These are phyloP conservation scores for Platismatia glauca DNA, from an alignment of 495 filamentous ascomycete genomes.

Conservation along the genomic window DNA sequence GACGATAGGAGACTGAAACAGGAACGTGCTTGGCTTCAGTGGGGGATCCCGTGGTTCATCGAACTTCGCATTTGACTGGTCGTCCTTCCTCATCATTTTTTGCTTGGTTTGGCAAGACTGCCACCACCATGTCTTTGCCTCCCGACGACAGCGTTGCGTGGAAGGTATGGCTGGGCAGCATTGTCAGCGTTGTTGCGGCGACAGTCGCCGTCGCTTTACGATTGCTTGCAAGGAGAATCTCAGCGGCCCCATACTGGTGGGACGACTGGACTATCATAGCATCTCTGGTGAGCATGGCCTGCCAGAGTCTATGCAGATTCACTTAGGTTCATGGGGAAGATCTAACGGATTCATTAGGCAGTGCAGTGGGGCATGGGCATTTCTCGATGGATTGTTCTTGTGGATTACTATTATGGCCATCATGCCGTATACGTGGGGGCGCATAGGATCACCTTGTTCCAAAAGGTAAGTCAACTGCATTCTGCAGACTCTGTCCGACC, in stretches of 20 bases:
- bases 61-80: neutral
- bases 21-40: neutral
- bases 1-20: neutral
- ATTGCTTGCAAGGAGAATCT: neutral
- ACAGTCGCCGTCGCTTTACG: neutral
- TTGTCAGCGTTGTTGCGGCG: constrained; percentile 3
- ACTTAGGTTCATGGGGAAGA: neutral
- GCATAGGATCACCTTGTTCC: constrained; percentile 9
- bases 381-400: neutral
- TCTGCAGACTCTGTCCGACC: neutral
- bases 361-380: constrained; percentile 6
- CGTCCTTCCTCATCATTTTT: neutral
- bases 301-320: neutral
- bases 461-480: neutral
- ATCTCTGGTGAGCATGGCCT: neutral
- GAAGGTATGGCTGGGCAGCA: constrained; percentile 4
- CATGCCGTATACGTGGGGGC: constrained; percentile 5
- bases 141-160: constrained; percentile 1
- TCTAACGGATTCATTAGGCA: neutral
- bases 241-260: constrained; percentile 7
- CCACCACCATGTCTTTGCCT: neutral
- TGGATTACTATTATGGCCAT: constrained; percentile 1
- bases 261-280: constrained; percentile 7
- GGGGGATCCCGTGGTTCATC: neutral
- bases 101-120: neutral